A percentile compares a stretch with the other conserved stretches of the same genome.
Conservation (phyloP, 441 rosid species). For the Eruca vesicaria region DNA sequence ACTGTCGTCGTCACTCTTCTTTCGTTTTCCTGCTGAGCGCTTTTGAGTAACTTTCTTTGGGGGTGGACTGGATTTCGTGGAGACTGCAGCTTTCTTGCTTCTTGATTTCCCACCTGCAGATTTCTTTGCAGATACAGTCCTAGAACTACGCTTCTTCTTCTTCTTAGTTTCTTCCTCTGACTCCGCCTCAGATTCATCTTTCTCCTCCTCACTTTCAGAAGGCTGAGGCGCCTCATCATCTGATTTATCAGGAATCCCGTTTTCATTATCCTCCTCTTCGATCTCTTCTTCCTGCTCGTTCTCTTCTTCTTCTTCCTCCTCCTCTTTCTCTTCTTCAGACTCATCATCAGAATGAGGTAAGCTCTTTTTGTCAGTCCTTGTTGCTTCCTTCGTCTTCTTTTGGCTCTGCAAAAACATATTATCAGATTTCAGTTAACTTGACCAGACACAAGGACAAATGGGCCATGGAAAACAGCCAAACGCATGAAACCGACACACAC, state of each 20-base stretch:
- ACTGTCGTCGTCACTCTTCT: constrained; percentile 55
- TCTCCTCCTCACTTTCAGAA: constrained; percentile 75
- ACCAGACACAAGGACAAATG: background rate
- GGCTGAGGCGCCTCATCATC: constrained; percentile 47
- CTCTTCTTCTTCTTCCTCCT: constrained; percentile 51
- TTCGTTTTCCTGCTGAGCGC: constrained; percentile 44
- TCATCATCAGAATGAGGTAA: constrained; percentile 32
- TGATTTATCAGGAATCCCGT: constrained; percentile 42
- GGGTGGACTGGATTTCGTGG: constrained; percentile 41
- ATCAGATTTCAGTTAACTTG: background rate
- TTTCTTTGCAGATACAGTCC: constrained; percentile 42
- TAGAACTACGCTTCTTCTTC: constrained; percentile 50
- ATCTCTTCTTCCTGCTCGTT: constrained; percentile 41
- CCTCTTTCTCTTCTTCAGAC: constrained; percentile 43
- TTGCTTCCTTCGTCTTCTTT: constrained; percentile 41
- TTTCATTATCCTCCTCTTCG: constrained; percentile 51
- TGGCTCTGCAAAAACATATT: constrained; percentile 41
- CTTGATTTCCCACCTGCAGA: constrained; percentile 54
- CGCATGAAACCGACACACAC: background rate
- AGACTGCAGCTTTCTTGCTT: constrained; percentile 45
- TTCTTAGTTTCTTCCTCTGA: constrained; percentile 65
- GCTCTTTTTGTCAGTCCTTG: constrained; percentile 14
- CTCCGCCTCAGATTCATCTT: constrained; percentile 31
- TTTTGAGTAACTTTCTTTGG: constrained; percentile 48
- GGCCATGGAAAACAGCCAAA: background rate